Base-by-base conservation (phyloP, 2,329 filamentous ascomycete genomes). In the Beauveria sp. region DNA sequence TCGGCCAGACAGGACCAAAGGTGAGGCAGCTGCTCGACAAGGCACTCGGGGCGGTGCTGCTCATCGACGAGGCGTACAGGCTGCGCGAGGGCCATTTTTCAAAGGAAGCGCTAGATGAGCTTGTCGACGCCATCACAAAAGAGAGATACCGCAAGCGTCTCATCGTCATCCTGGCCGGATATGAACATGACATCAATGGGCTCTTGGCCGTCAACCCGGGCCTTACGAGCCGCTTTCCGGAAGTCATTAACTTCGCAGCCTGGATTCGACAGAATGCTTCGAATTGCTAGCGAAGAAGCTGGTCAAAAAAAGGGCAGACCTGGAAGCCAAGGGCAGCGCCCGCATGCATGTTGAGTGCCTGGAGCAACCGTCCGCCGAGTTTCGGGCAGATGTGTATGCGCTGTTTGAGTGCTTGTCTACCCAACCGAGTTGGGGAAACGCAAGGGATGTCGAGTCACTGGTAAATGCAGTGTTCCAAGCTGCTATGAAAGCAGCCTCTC, bases 51-150 rank as follows among this genome's bases (percentile, higher is more conserved):
- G 83, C 81, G 24, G 84, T 91, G 0, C 76, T 92, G 0, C 86
- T 91, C 63, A 81, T 92, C 8, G 88, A 91, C 61, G 87, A 91
- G 68, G 88, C 88, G 0, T 91, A 91, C 65, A 79, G 87, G 0
- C 79, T 91, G 1, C 65, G 66, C 0, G 79, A 82, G 1, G 83
- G 83, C 0, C 67, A 68, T 0, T 91, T 84, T 65, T 85, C 82
- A 0, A 79, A 81, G 50, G 81, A 84, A 62, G 81, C 81, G 0
- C 71, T 83, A 2, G 80, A 83, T 49, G 81, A 84, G 67, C 67
- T 84, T 0, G 79, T 84, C 0, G 79, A 82, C 63, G 77, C 72
- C 0, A 68, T 79, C 0, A 82, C 79, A 2, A 83, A 89, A 63
- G 77, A 80, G 22, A 49, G 46, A 49, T 90, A 84, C 67, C 72